Evolutionary conservation across 2,329 filamentous ascomycete genomes (phyloP), one percentile per base, ranked within the genome.

Genomic region (Colletotrichum caudatum): DNA sequence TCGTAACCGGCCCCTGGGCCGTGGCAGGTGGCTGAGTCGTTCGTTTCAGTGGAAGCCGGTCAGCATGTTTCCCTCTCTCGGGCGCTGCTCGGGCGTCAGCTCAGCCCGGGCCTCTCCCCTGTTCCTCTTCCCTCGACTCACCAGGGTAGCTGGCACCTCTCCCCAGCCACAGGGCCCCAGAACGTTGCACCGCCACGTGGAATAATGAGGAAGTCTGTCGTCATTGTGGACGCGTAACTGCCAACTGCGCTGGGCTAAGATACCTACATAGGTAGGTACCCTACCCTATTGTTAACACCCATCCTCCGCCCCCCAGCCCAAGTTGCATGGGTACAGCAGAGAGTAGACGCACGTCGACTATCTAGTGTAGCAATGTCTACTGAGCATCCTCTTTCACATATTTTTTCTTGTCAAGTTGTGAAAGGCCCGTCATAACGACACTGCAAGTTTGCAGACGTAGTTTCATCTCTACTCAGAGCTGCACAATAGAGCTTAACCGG

Each of bases 21-120:
- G 64, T 66, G n/a, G 54, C 66, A 64, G 58, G 69, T 72, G 69
- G 69, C 69, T 72, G 65, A 71, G 65, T 72, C 65, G 59, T 60
- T 69, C 60, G 66, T 69, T 72, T 72, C 65, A 72, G 69, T 69
- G 65, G 54, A 46, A 60, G 56, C 29, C 41, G 63, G 48, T 63
- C 66, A 37, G 62, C 50, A 62, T 67, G 64, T 56, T 70, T 70
- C 46, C 50, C 37, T 57, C 69, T 59, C 58, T 41, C 65, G 53
- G 69, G 53, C 65, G 54, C 53, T 56, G 69, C 69, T 71, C 65
- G 59, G 65, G 69, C 65, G 69, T 64, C 69, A 60, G 69, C 66
- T 64, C 46, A 64, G 54, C 69, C 59, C 54, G 33, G 58, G 67
- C 56, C 35, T 44, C 35, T 41, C 46, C 37, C 20, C 54, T 54